phyloP scores from a whole-genome alignment of 2,329 filamentous ascomycete genomes.

The Penicillium brasilianum region DNA sequence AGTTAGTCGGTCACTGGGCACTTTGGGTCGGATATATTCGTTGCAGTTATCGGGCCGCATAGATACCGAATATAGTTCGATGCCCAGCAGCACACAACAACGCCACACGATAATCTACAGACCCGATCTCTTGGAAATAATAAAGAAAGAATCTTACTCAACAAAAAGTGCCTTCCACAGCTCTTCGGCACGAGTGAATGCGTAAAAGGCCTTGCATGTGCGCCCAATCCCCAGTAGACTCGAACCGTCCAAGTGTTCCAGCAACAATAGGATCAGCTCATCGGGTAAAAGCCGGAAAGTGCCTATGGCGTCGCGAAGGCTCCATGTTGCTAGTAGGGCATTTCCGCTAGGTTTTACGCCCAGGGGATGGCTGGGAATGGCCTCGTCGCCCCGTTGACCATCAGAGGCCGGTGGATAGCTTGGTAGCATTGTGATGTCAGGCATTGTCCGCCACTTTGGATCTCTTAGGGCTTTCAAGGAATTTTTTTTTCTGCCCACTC shows the following conservation, averaged over 20 bases:
- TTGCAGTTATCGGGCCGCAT: background rate
- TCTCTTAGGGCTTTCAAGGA: slow-evolving; percentile 29
- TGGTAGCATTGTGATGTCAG: slow-evolving; percentile 40
- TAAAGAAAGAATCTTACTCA: slow-evolving; percentile 63
- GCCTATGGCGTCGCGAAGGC: slow-evolving; percentile 71
- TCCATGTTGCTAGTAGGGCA: slow-evolving; percentile 68
- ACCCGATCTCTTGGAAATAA: background rate
- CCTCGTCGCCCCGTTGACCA: slow-evolving; percentile 42
- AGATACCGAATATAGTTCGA: slow-evolving; percentile 11
- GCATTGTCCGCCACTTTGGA: slow-evolving; percentile 33
- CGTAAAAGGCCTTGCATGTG: slow-evolving; percentile 85
- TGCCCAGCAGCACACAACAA: background rate
- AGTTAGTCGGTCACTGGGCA: slow-evolving; percentile 23
- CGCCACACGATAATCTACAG: no score
- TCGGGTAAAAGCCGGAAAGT: slow-evolving; percentile 73
- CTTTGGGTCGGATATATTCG: background rate
- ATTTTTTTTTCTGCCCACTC: slow-evolving; percentile 24
- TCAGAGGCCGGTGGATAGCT: slow-evolving; percentile 26
- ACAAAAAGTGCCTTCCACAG: slow-evolving; percentile 87
- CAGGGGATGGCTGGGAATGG: slow-evolving; percentile 78
- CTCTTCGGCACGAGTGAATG: slow-evolving; percentile 82
- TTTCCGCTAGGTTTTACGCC: slow-evolving; percentile 89
- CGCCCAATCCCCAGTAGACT: slow-evolving; percentile 70
- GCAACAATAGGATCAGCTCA: slow-evolving; percentile 74
- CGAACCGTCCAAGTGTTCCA: slow-evolving; percentile 73